Conservation (phyloP, 208 protist genomes). For the Leptomonas seymouri region DNA sequence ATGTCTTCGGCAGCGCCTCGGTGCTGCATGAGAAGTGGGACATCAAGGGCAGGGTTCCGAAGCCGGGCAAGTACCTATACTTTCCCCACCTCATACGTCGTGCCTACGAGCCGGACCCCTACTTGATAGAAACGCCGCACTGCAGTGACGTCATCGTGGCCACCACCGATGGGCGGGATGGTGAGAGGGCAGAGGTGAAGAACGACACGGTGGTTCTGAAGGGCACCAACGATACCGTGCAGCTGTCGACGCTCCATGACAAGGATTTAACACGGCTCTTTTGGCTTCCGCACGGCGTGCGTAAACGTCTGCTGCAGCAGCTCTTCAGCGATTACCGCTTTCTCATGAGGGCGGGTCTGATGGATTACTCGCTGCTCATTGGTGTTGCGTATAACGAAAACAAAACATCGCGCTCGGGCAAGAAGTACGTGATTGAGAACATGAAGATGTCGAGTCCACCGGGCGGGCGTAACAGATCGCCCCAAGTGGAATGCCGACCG, state of each 20-base stretch:
- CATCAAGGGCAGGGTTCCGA: constrained; percentile 86
- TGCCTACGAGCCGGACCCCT: constrained; percentile 56
- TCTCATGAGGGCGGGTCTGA: constrained; percentile 49
- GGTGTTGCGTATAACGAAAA: constrained; percentile 76
- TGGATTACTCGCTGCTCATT: constrained; percentile 91
- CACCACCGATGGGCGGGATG: not conserved
- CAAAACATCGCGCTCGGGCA: constrained; percentile 44
- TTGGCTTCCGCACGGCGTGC: constrained; percentile 49
- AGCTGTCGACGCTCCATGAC: constrained; percentile 68
- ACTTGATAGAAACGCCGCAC: constrained; percentile 38
- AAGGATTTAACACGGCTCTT: constrained; percentile 87
- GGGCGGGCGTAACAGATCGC: not conserved
- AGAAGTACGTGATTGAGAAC: constrained; percentile 48
- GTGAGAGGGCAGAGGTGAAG: not conserved
- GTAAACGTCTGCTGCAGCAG: constrained; percentile 52
- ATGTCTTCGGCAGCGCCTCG: constrained; percentile 65
- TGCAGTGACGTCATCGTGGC: constrained; percentile 10
- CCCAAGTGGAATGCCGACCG: constrained; percentile 25
- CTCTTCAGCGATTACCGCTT: constrained; percentile 74
- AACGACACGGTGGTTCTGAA: constrained; percentile 32
- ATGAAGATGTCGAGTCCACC: constrained; percentile 34
- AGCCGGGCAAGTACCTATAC: constrained; percentile 74
- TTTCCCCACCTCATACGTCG: constrained; percentile 59
- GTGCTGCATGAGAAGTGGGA: constrained; percentile 87
- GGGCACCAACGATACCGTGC: constrained; percentile 41